Percentiles rank a stretch among this genome's conserved stretches.
These are phyloP conservation scores for Gastrolobium villosum DNA, from an alignment of 306 rosid genomes.

Conservation along the genomic window DNA sequence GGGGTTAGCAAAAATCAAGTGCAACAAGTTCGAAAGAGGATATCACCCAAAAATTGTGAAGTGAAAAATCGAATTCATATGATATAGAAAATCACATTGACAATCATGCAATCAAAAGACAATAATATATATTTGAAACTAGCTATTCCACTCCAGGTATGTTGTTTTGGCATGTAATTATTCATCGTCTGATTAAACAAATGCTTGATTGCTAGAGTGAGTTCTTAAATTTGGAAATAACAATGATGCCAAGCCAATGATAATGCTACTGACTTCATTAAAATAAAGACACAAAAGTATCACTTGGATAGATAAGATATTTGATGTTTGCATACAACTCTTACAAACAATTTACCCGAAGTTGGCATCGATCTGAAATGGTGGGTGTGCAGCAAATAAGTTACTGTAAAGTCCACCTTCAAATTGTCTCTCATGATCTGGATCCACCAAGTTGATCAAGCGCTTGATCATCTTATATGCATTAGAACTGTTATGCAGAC, in stretches of 20 bases:
- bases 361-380: constrained; percentile 90
- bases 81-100: not conserved
- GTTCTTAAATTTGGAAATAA: not conserved
- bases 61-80: not conserved
- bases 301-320: not conserved
- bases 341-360: constrained; percentile 65
- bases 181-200: not conserved
- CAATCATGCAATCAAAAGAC: constrained; percentile 2
- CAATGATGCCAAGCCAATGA: not conserved
- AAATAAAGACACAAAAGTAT: not conserved
- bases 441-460: constrained; percentile 75
- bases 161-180: constrained; percentile 11
- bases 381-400: constrained; percentile 83
- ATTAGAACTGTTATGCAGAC: constrained; percentile 66
- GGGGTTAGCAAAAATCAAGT: not conserved
- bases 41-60: not conserved
- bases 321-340: not conserved
- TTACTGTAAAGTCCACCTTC: constrained; percentile 86
- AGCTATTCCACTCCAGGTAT: constrained; percentile 1
- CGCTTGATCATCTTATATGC: constrained; percentile 77
- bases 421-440: constrained; percentile 61
- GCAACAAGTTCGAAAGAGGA: not conserved
- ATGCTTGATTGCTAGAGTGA: not conserved
- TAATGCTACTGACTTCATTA: not conserved
- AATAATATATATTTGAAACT: constrained; percentile 9